Evolutionary conservation across 2,329 filamentous ascomycete species (phyloP).

Genomic region (Leptographium radiaticola): DNA sequence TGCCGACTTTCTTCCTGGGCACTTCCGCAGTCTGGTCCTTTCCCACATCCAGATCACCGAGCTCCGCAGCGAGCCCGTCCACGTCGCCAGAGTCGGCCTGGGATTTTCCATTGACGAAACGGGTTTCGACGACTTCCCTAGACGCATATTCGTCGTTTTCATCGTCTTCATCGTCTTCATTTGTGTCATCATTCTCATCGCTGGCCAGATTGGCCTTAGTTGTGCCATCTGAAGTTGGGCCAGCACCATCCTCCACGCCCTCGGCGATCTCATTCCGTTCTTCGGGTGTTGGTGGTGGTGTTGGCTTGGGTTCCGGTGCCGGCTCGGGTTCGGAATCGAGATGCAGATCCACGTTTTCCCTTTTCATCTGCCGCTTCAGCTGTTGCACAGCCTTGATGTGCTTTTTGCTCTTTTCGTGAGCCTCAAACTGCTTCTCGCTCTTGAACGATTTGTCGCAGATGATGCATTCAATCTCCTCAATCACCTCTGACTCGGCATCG

Average conservation of each 20-base stretch:
- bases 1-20: slow-evolving; percentile 29
- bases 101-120: slow-evolving; percentile 16
- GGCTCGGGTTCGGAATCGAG: slow-evolving; percentile 18
- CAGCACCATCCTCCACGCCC: not conserved
- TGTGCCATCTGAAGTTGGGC: not conserved
- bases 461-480: slow-evolving; percentile 56
- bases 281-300: not conserved
- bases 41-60: slow-evolving; percentile 63
- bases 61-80: slow-evolving; percentile 83
- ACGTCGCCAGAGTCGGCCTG: slow-evolving; percentile 44
- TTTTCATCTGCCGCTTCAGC: slow-evolving; percentile 68
- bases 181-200: slow-evolving; percentile 17
- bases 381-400: slow-evolving; percentile 77
- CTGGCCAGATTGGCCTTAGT: slow-evolving; percentile 9
- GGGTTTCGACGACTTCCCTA: slow-evolving; percentile 27
- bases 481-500: slow-evolving; percentile 38
- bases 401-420: slow-evolving; percentile 94
- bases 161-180: slow-evolving; percentile 19
- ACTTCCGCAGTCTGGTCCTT: slow-evolving; percentile 52
- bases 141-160: slow-evolving; percentile 33
- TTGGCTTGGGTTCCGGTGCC: not conserved
- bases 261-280: not conserved
- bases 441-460: slow-evolving; percentile 72
- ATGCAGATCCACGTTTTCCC: slow-evolving; percentile 55
- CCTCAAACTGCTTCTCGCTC: slow-evolving; percentile 82